Base-by-base conservation (phyloP, 345 rosid species). In the Abelmoschus esculentus region DNA sequence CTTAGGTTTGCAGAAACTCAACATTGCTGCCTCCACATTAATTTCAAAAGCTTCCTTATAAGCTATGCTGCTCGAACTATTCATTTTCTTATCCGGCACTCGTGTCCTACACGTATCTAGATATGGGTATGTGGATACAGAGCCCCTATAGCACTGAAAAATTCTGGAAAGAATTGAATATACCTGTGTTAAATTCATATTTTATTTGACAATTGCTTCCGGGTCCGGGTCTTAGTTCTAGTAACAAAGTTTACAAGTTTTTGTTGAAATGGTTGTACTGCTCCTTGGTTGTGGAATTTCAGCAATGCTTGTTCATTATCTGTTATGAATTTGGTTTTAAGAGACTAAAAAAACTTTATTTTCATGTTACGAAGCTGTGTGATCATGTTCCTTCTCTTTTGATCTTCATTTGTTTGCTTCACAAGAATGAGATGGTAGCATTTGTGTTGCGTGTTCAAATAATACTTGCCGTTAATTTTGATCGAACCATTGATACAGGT, bases 401-500 rank as follows among this genome's bases (percentile, higher is more conserved):
- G 26, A 34, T n/a, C 14, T 61, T 61, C 66, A 8, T 61, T 17
- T 61, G 17, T 61, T 61, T 34, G 38, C 66, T 36, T 61, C 66
- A 32, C 65, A 14, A 32, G 42, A 60, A 31, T 14, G 42, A 31
- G 15, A 6, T 3, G 32, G 42, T 60, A 14, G 40, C 42, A 38
- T 38, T 38, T 38, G 7, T 9, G 10, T 38, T 0, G 42, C 2
- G 9, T 38, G 42, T 38, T 38, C 10, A 10, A 38, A 38, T 38
- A 40, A 0, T 40, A 62, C 31, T 18, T 11, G 50, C 52, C 6
- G 31, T 62, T 62, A 17, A 19, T 62, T 18, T 8, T 18, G 13
- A 38, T 62, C 4, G 0, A 2, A 10, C 80, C 2, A 28, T 10
- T 47, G 70, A 66, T 84, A 74, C 80, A 93, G 93, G 96, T 83